Conservation (phyloP, 306 rosid genomes). For the Rubus idaeus region DNA sequence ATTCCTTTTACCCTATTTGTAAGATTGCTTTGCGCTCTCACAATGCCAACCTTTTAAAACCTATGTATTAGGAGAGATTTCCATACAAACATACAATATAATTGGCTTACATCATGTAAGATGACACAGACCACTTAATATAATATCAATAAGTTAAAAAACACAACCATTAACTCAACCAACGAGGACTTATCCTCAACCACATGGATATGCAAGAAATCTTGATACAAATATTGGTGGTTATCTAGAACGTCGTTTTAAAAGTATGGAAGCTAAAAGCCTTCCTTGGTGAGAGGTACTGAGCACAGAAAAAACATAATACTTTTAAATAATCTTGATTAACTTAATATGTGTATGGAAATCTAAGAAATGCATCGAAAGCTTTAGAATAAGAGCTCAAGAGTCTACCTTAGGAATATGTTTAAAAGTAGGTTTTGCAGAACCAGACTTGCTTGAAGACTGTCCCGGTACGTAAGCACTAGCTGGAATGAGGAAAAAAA, state of each 20-base stretch:
- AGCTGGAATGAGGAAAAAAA: slow-evolving; percentile 49
- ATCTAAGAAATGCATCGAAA: slow-evolving; percentile 17
- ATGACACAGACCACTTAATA: not conserved
- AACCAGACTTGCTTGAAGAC: slow-evolving; percentile 56
- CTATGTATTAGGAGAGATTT: too few species aligned
- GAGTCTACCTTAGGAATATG: slow-evolving; percentile 90
- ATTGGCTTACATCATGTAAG: too few species aligned
- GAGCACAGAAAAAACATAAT: not conserved
- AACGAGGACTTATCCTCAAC: not conserved
- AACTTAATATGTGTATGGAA: not conserved
- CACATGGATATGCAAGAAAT: not conserved
- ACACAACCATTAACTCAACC: not conserved
- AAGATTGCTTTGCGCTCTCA: too few species aligned
- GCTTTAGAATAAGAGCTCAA: slow-evolving; percentile 19
- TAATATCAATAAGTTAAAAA: not conserved
- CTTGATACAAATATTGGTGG: not conserved
- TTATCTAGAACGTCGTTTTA: not conserved
- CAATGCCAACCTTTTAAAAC: too few species aligned
- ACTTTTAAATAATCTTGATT: not conserved
- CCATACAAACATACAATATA: too few species aligned
- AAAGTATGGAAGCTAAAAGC: not conserved
- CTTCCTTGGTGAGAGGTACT: not conserved
- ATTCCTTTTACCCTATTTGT: too few species aligned
- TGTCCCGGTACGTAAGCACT: slow-evolving; percentile 84
- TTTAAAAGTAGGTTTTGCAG: slow-evolving; percentile 71